Conservation (phyloP, 164 flowering plant genomes). For the Dillenia turbinata region DNA sequence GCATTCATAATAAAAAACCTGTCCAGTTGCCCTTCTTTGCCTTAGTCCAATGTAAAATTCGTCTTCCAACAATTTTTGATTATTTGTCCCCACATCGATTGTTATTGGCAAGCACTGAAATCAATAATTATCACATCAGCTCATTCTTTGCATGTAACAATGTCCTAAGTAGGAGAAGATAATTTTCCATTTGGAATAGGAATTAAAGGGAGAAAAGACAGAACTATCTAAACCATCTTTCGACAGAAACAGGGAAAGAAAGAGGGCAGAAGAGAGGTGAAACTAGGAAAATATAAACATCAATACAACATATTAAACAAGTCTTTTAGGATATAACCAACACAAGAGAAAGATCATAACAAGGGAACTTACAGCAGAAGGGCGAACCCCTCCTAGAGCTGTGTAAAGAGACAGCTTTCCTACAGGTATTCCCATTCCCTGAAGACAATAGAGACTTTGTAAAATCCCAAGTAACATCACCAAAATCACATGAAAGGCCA, state of each 20-base stretch:
- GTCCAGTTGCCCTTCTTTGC: constrained; percentile 76
- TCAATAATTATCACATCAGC: not conserved
- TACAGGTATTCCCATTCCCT: constrained; percentile 99
- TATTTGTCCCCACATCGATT: constrained; percentile 93
- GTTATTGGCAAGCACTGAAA: constrained; percentile 86
- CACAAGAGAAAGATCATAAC: no score
- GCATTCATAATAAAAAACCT: constrained; percentile 29
- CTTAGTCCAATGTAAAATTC: constrained; percentile 89
- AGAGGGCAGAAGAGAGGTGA: no score
- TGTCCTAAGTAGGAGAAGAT: no score
- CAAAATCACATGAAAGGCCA: no score
- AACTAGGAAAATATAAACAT: no score
- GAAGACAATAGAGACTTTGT: constrained; percentile 15
- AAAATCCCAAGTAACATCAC: not conserved
- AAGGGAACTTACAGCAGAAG: constrained; percentile 64
- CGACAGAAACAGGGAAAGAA: no score
- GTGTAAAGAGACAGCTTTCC: constrained; percentile 83
- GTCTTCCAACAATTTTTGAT: constrained; percentile 62
- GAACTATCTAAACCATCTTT: no score
- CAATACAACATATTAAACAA: no score
- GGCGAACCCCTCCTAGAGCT: constrained; percentile 90
- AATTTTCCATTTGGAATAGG: no score
- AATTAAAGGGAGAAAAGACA: no score
- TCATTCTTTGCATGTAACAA: no score
- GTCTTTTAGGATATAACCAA: no score